Conservation (phyloP, 2,329 filamentous ascomycete genomes). For the Aspergillus ochraceoroseus region DNA sequence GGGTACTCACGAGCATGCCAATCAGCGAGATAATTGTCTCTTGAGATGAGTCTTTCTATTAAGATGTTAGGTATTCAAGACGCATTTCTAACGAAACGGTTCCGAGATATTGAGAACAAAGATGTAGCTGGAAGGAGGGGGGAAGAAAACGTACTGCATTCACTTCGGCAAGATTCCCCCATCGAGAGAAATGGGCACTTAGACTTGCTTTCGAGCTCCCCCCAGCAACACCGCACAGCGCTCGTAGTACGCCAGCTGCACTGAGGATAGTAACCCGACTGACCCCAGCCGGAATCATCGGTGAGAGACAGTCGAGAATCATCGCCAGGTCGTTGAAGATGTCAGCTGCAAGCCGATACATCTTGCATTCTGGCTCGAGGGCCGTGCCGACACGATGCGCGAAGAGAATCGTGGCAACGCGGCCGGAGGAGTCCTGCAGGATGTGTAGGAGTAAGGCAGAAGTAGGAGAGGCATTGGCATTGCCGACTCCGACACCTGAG, state of each 20-base stretch:
- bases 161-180: constrained; percentile 83
- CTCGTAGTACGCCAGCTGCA: constrained; percentile 56
- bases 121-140: not conserved
- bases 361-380: constrained; percentile 86
- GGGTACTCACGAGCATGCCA: constrained; percentile 63
- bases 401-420: constrained; percentile 79
- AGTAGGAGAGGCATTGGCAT: constrained; percentile 72
- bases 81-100: too few relatives aligned
- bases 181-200: constrained; percentile 83
- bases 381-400: constrained; percentile 75
- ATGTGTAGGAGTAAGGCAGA: constrained; percentile 77
- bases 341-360: constrained; percentile 79
- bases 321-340: constrained; percentile 83
- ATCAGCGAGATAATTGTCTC: constrained; percentile 87
- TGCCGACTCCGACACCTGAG: constrained; percentile 74
- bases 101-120: too few relatives aligned
- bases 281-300: constrained; percentile 59
- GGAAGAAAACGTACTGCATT: constrained; percentile 60
- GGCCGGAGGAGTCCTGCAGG: constrained; percentile 73
- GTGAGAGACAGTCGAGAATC: constrained; percentile 77
- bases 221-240: constrained; percentile 82
- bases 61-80: too few relatives aligned
- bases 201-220: constrained; percentile 86
- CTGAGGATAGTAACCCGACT: constrained; percentile 55
- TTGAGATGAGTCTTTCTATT: constrained; percentile 79